Conservation (phyloP, 768 basidiomycete genomes). For the Floccularia luteovirens region DNA sequence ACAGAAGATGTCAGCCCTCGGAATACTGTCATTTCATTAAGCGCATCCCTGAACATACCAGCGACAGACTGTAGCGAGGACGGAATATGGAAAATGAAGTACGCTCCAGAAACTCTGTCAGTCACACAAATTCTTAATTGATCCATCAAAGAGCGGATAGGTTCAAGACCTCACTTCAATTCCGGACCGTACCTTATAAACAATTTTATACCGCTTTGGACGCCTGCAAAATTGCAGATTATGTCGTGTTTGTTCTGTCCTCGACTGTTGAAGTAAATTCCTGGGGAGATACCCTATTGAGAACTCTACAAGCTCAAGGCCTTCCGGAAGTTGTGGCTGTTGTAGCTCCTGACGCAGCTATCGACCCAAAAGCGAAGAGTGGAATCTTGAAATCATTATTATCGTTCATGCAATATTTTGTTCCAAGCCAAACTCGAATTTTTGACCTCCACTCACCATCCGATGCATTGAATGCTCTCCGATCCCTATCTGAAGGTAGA, state of each 20-base stretch:
- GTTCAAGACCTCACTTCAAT: constrained; percentile 88
- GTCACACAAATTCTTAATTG: constrained; percentile 3
- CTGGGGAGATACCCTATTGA: constrained; percentile 83
- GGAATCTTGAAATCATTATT: constrained; percentile 81
- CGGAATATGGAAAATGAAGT: constrained; percentile 68
- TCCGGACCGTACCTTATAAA: constrained; percentile 69
- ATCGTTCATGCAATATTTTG: constrained; percentile 94
- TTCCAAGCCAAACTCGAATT: constrained; percentile 70
- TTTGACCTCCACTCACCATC: constrained; percentile 61
- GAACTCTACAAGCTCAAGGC: constrained; percentile 86
- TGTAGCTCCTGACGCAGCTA: constrained; percentile 43
- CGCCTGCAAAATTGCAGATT: constrained; percentile 84
- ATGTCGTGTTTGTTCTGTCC: constrained; percentile 81
- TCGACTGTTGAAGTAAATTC: constrained; percentile 72
- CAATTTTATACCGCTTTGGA: constrained; percentile 75
- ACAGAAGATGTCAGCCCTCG: constrained; percentile 54
- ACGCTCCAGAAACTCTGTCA: constrained; percentile 9
- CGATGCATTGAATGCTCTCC: constrained; percentile 65
- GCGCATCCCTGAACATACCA: constrained; percentile 48
- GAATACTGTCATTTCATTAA: constrained; percentile 47
- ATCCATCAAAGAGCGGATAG: constrained; percentile 58
- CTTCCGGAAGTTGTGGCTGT: constrained; percentile 79
- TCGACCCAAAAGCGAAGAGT: constrained; percentile 56
- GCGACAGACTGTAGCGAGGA: constrained; percentile 41
- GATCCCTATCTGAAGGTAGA: constrained; percentile 78